Evolutionary conservation across 805 yeast genomes (phyloP).

Genomic region (Starmerella apicola): DNA sequence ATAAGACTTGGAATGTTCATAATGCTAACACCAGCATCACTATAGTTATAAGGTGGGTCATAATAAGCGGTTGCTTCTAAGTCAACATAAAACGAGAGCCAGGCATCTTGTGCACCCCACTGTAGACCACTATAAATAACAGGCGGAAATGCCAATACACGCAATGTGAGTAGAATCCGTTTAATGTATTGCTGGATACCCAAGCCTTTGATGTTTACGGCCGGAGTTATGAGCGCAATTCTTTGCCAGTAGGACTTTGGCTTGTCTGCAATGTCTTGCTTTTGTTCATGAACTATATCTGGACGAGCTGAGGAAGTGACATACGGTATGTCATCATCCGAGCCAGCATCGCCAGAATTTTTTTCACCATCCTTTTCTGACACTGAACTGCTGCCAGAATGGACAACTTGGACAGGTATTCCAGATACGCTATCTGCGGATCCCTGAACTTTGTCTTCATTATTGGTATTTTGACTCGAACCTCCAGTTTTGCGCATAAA

Average conservation of each 20-base stretch:
- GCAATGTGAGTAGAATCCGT: slow-evolving; percentile 37
- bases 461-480: neutral
- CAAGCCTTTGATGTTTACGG: slow-evolving; percentile 44
- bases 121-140: slow-evolving; percentile 54
- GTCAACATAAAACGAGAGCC: slow-evolving; percentile 60
- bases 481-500: slow-evolving; percentile 1
- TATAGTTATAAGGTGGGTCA: slow-evolving; percentile 53
- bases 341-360: neutral
- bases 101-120: slow-evolving; percentile 74
- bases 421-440: neutral
- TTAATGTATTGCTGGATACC: slow-evolving; percentile 55
- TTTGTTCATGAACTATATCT: slow-evolving; percentile 14
- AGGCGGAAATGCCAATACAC: slow-evolving; percentile 32
- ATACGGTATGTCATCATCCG: neutral
- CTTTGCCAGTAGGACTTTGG: slow-evolving; percentile 34
- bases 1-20: slow-evolving; percentile 59
- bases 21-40: slow-evolving; percentile 53
- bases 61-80: slow-evolving; percentile 58
- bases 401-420: neutral
- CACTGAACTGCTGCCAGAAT: neutral
- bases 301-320: slow-evolving; percentile 7
- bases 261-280: slow-evolving; percentile 20
- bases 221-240: slow-evolving; percentile 31
- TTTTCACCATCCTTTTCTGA: neutral
- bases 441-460: neutral